These are phyloP conservation scores for Pyrenochaeta sp. DNA, from an alignment of 2,329 filamentous ascomycete genomes.

Conservation along the genomic window DNA sequence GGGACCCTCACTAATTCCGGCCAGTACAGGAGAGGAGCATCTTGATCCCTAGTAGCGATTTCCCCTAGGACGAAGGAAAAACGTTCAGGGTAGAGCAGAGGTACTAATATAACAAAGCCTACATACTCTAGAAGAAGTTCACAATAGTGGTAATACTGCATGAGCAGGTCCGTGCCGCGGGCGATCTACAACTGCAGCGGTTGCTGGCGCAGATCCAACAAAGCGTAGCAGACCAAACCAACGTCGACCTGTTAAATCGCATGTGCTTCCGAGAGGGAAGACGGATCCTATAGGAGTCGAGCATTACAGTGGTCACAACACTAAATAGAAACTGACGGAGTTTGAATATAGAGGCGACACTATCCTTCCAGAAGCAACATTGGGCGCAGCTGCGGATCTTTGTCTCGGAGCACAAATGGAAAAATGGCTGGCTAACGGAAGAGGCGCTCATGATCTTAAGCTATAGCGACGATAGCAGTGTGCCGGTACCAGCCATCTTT, in stretches of 20 bases:
- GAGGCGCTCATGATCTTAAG: constrained; percentile 12
- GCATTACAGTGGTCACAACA: too few relatives aligned
- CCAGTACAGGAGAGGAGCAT: not conserved
- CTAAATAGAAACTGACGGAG: too few relatives aligned
- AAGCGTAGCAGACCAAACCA: too few relatives aligned
- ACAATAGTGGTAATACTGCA: not conserved
- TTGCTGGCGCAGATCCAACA: too few relatives aligned
- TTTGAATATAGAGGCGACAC: too few relatives aligned
- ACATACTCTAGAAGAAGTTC: not conserved
- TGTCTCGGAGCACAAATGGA: constrained; percentile 10
- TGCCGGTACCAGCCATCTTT: constrained; percentile 5
- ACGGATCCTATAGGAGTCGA: too few relatives aligned
- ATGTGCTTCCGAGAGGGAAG: too few relatives aligned
- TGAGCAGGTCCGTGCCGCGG: not conserved
- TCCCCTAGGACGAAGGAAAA: not conserved
- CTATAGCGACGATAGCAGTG: constrained; percentile 7
- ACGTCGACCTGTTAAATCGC: too few relatives aligned
- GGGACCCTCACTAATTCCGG: not conserved
- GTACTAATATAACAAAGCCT: not conserved
- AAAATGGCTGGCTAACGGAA: constrained; percentile 8
- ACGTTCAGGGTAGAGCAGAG: not conserved
- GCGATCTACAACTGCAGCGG: too few relatives aligned
- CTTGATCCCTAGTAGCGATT: not conserved
- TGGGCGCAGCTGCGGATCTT: constrained; percentile 13
- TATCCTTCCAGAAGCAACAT: too few relatives aligned